A percentile compares a stretch with the other conserved stretches of the same genome.
These are phyloP conservation scores for Macrocybe sp. DNA, from an alignment of 1,284 basidiomycete species.

Conservation along the genomic window DNA sequence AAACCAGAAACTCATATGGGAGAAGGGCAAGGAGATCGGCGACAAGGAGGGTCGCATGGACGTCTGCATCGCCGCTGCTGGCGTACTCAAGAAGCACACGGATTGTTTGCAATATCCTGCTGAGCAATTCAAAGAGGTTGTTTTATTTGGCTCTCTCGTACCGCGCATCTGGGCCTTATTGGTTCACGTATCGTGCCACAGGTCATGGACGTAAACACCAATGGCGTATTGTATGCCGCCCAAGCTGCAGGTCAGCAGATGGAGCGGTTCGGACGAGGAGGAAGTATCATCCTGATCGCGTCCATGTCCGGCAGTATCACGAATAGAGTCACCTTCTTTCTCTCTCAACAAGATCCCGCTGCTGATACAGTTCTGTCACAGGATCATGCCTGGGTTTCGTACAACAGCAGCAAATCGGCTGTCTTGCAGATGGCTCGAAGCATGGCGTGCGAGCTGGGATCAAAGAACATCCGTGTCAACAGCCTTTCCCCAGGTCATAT, in stretches of 20 bases:
- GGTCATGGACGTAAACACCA: conserved; percentile 75
- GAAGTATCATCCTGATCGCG: conserved; percentile 80
- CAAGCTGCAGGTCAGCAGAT: conserved; percentile 79
- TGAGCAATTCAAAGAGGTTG: conserved; percentile 64
- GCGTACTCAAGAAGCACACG: conserved; percentile 58
- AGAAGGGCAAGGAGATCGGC: conserved; percentile 52
- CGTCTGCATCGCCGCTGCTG: conserved; percentile 74
- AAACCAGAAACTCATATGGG: conserved; percentile 56
- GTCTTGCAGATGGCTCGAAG: conserved; percentile 81
- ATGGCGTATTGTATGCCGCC: conserved; percentile 74
- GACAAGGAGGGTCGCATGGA: conserved; percentile 64
- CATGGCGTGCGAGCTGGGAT: conserved; percentile 80
- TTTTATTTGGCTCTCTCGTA: neutral
- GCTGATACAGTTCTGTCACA: conserved; percentile 17
- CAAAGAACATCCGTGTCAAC: conserved; percentile 68
- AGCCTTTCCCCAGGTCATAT: conserved; percentile 75
- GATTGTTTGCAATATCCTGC: conserved; percentile 70
- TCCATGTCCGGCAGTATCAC: conserved; percentile 87
- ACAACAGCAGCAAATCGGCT: conserved; percentile 80
- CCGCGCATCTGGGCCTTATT: neutral
- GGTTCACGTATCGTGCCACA: conserved; percentile 15
- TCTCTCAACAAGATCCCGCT: conserved; percentile 10
- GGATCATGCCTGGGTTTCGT: conserved; percentile 74
- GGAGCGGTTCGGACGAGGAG: conserved; percentile 62
- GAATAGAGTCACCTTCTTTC: conserved; percentile 51